phyloP scores from a whole-genome alignment of 1,284 basidiomycete species.

The Naganishia sp. region DNA sequence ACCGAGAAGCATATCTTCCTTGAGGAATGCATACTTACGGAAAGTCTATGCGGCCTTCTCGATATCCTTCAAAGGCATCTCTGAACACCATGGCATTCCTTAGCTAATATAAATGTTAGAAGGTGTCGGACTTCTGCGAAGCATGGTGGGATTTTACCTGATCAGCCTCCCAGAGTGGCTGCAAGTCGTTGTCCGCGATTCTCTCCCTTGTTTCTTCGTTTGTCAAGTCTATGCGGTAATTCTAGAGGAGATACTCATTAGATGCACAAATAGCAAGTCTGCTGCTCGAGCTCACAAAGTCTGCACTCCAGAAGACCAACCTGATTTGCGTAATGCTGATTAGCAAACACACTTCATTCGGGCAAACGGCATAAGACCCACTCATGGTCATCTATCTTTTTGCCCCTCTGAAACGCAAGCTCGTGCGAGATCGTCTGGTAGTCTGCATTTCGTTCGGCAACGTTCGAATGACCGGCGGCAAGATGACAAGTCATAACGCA shows the following conservation, averaged over 20 bases:
- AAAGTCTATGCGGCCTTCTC: conserved; percentile 86
- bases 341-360: conserved; percentile 3
- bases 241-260: conserved; percentile 50
- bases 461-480: conserved; percentile 86
- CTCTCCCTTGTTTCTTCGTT: conserved; percentile 75
- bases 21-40: conserved; percentile 33
- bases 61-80: conserved; percentile 76
- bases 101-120: conserved; percentile 58
- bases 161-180: conserved; percentile 74
- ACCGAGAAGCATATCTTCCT: neutral
- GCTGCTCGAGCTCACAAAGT: conserved; percentile 58
- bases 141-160: conserved; percentile 61
- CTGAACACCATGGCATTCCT: conserved; percentile 68
- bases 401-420: conserved; percentile 83
- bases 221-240: conserved; percentile 87
- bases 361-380: conserved; percentile 54
- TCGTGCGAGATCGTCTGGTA: conserved; percentile 83
- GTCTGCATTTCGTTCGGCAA: conserved; percentile 88
- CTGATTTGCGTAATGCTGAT: conserved; percentile 31
- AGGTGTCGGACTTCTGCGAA: neutral
- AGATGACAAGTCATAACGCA: conserved; percentile 92
- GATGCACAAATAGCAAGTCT: no score
- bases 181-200: conserved; percentile 67
- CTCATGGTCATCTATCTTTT: conserved; percentile 86
- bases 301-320: conserved; percentile 83